Evolutionary conservation across 2,329 filamentous ascomycete genomes (phyloP), one percentile per base, ranked within the genome.

Genomic region (Cadophora sp.): DNA sequence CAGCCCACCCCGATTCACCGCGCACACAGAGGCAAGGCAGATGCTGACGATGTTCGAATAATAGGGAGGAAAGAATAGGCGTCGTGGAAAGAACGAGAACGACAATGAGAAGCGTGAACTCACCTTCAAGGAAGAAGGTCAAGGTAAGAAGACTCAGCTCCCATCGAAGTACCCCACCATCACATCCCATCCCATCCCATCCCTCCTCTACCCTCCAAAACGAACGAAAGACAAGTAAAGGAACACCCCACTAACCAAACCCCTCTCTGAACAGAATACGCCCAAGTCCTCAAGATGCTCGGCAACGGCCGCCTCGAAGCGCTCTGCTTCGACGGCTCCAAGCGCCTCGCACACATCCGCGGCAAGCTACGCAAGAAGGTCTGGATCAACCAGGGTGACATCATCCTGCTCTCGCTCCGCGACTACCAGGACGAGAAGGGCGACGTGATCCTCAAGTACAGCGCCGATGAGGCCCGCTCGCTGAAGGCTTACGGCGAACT

Each of bases 341-440:
- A 94, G 81, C 90, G 93, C 68, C 87, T 93, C 48, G 92, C 91
- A 72, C 91, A 95, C 80, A 93, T 93, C 76, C 93, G 95, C 72
- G 95, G 95, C 83, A 98, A 99, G 84, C 92, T 99, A 77, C 90
- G 96, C 78, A 99, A 99, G 88, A 99, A 99, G 88, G 96, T 98
- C 81, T 97, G 94, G 94, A 97, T 97, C 87, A 97, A 97, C 87
- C 94, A 97, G 84, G 94, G 94, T 78, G 93, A 97, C 80, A 97
- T 97, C 80, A 94, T 95, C 80, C 88, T 95, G 55, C 85, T 95
- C 69, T 94, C 91, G 43, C 90, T 97, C 69, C 92, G 93, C 75
- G 94, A 96, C 81, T 96, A 96, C 83, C 93, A 97, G 80, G 93
- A 96, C 82, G 91, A 95, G 83, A 97, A 97, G 84, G 93, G 92